Conservation (phyloP, 176 grass and related monocot genomes). For the Aegilops sharonensis region DNA sequence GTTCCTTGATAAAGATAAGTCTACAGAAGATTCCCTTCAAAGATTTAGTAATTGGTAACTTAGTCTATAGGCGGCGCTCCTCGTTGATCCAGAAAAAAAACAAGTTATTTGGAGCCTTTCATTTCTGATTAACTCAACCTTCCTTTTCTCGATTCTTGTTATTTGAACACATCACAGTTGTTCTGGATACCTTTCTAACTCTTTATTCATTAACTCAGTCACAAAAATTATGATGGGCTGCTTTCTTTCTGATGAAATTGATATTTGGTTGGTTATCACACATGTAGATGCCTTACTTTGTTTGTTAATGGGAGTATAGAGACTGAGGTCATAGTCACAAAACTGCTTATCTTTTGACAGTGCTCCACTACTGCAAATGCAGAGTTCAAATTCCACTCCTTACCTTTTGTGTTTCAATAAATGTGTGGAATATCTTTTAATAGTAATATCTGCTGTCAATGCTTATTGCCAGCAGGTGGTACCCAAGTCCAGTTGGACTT, state of each 20-base stretch:
- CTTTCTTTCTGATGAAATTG: neutral
- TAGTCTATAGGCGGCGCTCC: neutral
- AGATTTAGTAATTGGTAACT: neutral
- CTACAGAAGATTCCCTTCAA: neutral
- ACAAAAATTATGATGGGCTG: neutral
- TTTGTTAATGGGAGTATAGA: neutral
- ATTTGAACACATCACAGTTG: slow-evolving; percentile 5
- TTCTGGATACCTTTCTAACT: neutral
- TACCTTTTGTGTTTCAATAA: neutral
- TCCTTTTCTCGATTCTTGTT: neutral
- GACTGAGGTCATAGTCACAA: neutral
- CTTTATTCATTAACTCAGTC: neutral
- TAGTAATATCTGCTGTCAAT: neutral
- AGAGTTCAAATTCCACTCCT: neutral
- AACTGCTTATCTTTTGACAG: slow-evolving; percentile 5
- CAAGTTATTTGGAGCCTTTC: neutral
- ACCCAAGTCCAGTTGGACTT: neutral
- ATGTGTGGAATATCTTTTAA: neutral
- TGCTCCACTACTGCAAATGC: neutral
- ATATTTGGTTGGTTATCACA: neutral
- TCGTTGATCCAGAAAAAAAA: neutral
- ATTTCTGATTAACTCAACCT: neutral
- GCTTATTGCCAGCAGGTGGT: neutral
- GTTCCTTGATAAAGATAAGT: neutral
- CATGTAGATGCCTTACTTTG: neutral